Evolutionary conservation across 352 stramenopile genomes (phyloP), one percentile per base, ranked within the genome.

Genomic region (Phytophthora litchii): DNA sequence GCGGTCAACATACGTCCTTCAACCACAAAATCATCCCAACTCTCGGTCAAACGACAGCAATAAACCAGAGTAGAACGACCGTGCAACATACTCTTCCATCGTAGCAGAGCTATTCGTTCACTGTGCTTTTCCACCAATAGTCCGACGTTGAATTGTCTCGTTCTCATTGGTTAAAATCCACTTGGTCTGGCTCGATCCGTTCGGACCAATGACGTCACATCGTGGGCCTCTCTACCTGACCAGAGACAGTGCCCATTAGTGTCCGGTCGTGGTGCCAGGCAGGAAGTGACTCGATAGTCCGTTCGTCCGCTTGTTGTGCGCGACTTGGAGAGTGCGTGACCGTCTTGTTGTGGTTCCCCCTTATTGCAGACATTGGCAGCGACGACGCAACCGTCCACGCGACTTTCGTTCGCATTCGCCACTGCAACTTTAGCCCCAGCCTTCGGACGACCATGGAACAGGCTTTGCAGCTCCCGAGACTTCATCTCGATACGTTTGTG

Each of bases 381-480:
- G 29, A 34, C 29, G 29, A 34, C 38, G 20, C 45, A 54, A 58
- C 51, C 34, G 4, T 49, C 14, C 7, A 37, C 19, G 16, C 21
- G 17, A 31, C 21, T 57, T 57, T 57, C 38, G 16, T 50, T 56
- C 47, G 47, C 47, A 36, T 6, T 35, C 19, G 32, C 41, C 52
- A 64, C 31, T 62, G 45, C 50, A 53, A 59, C 25, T 55, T 67
- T 56, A 43, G 20, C 35, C 43, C 17, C 38, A 47, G 42, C 31
- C 27, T 23, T 35, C n/a, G 31, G 32, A n/a, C 35, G 23, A 62
- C 21, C 41, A 80, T 80, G 72, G 78, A 88, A 50, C 72, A 88
- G 56, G 78, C 78, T 34, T 63, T 91, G 38, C 71, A 88, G 51
- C 54, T 91, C 27, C 80, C 81, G 48, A 76, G 84, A 54, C 79